phyloP scores from a whole-genome alignment of 257 asterid species.

The Solanum clarkiae region DNA sequence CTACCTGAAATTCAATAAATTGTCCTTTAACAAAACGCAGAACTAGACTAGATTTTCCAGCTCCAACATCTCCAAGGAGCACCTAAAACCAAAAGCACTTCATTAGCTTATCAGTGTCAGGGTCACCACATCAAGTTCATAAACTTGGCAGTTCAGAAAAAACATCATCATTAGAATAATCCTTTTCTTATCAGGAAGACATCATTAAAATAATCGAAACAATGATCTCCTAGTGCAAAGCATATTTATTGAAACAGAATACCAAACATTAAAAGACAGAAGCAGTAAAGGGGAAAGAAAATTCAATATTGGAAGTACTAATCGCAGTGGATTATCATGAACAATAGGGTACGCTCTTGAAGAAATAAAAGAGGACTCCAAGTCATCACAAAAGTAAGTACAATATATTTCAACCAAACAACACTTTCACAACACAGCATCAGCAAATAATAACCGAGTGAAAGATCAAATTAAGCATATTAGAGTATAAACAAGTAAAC shows the following conservation, averaged over 20 bases:
- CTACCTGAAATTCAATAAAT: slow-evolving; percentile 75
- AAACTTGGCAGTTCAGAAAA: neutral
- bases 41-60: slow-evolving; percentile 82
- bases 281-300: neutral
- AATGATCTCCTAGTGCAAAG: neutral
- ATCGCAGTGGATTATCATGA: neutral
- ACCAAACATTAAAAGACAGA: neutral
- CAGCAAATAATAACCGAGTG: neutral
- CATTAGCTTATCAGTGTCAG: neutral
- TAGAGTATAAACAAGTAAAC: neutral
- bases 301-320: neutral
- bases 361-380: neutral
- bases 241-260: neutral
- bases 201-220: neutral
- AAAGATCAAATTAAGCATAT: neutral
- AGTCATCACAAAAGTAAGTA: neutral
- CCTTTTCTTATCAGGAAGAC: neutral
- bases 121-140: neutral
- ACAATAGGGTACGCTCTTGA: neutral
- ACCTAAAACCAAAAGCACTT: slow-evolving; percentile 24
- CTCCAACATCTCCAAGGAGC: slow-evolving; percentile 88
- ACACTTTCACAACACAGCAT: neutral
- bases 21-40: slow-evolving; percentile 84
- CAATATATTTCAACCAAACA: neutral
- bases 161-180: neutral